Percentiles rank a stretch among this genome's conserved stretches.
Conservation (phyloP, 257 asterid species). For the Solanum lycopersicoides region DNA sequence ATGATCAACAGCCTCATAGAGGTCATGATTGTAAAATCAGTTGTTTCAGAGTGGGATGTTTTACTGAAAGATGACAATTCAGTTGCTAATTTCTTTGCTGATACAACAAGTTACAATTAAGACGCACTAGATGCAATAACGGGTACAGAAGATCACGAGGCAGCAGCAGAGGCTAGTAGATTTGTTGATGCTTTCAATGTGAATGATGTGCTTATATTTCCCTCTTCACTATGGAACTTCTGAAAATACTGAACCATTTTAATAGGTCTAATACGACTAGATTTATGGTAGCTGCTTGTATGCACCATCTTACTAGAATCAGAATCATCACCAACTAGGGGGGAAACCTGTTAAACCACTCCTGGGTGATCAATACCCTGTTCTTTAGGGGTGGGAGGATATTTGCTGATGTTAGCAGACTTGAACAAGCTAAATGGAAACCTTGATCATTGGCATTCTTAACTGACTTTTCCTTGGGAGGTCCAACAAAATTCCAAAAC, state of each 20-base stretch:
- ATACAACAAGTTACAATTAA: conserved; percentile 45
- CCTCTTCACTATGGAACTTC: conserved; percentile 52
- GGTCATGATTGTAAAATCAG: not conserved
- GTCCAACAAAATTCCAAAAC: not conserved
- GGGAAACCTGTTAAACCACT: not conserved
- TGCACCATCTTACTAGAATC: not conserved
- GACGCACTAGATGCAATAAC: conserved; percentile 49
- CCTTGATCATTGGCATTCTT: not conserved
- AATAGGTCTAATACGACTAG: not conserved
- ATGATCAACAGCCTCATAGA: conserved; percentile 21
- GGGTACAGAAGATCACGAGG: conserved; percentile 34
- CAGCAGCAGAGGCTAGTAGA: conserved; percentile 18
- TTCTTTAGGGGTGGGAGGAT: not conserved
- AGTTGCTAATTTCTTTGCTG: conserved; percentile 14
- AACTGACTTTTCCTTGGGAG: not conserved
- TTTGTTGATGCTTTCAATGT: conserved; percentile 25
- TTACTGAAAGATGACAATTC: conserved; percentile 12
- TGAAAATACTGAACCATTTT: not conserved
- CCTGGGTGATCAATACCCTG: not conserved
- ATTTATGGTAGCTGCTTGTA: not conserved
- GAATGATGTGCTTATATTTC: conserved; percentile 38
- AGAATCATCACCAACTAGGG: not conserved
- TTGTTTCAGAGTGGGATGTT: conserved; percentile 23
- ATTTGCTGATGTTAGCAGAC: not conserved
- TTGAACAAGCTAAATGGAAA: not conserved